These are phyloP conservation scores for Leccinum rimulosum DNA, from an alignment of 768 basidiomycete genomes.

Conservation along the genomic window DNA sequence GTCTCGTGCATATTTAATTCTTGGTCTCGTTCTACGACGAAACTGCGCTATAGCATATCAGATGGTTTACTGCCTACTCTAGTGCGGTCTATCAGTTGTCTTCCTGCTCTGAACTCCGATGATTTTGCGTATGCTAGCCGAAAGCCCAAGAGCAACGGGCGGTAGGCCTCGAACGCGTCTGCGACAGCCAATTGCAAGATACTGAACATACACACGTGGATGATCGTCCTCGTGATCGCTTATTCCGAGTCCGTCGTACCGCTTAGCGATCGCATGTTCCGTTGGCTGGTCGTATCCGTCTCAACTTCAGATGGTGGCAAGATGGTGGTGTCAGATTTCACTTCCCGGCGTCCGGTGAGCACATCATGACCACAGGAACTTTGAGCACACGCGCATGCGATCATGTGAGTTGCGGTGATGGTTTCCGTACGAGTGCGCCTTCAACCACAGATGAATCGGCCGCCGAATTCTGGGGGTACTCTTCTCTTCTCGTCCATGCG, in stretches of 20 bases:
- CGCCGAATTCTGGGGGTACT: background rate
- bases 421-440: background rate
- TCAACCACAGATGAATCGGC: background rate
- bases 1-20: background rate
- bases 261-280: background rate
- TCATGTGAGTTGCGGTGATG: background rate
- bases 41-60: conserved; percentile 26
- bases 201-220: conserved; percentile 27
- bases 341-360: conserved; percentile 8
- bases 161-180: conserved; percentile 39
- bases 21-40: conserved; percentile 33
- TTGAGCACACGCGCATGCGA: conserved; percentile 18
- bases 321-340: background rate
- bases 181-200: conserved; percentile 30
- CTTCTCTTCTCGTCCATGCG: background rate
- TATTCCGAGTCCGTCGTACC: background rate
- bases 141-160: conserved; percentile 36
- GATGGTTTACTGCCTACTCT: conserved; percentile 31
- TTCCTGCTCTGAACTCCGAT: conserved; percentile 40
- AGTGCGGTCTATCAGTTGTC: conserved; percentile 34
- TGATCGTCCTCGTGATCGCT: conserved; percentile 28
- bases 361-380: conserved; percentile 15
- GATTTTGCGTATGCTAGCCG: conserved; percentile 34
- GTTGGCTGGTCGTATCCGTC: conserved; percentile 12
- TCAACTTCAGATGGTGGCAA: background rate